phyloP scores from a whole-genome alignment of 306 rosid species.

The Dryas octopetala region DNA sequence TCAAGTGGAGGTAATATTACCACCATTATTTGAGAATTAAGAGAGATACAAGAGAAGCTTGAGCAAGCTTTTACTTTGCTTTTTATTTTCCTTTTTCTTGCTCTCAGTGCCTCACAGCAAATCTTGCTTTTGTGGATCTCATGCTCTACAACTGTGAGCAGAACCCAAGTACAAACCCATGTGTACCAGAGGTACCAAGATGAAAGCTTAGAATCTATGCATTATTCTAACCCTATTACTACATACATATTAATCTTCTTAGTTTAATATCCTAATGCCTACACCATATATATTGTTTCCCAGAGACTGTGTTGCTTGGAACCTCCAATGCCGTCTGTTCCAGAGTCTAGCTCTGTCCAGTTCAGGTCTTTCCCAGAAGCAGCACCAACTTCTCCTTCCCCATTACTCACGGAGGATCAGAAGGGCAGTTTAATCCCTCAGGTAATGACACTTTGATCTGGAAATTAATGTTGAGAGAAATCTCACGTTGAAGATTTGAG shows the following conservation, averaged over 20 bases:
- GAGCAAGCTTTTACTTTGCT: too few relatives aligned
- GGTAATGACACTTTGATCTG: background rate
- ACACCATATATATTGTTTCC: background rate
- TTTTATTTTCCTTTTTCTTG: background rate
- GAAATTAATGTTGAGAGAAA: background rate
- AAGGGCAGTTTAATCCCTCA: background rate
- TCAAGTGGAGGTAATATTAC: slow-evolving; percentile 18
- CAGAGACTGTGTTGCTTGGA: slow-evolving; percentile 11
- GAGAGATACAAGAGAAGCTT: background rate
- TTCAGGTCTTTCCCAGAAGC: slow-evolving; percentile 3
- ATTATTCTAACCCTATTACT: background rate
- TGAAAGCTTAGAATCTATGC: background rate
- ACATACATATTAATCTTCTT: background rate
- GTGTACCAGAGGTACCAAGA: background rate
- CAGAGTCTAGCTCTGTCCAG: slow-evolving; percentile 5
- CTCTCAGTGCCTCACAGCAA: slow-evolving; percentile 10
- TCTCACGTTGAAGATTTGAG: too few relatives aligned
- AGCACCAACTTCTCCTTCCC: background rate
- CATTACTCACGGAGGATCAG: background rate
- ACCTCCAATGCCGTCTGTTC: background rate
- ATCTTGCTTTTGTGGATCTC: slow-evolving; percentile 18
- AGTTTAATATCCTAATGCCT: background rate
- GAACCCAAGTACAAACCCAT: background rate
- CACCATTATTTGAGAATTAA: background rate
- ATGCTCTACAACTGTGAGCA: background rate